phyloP scores from a whole-genome alignment of 2,329 filamentous ascomycete species.

The Penicillium capsulatum region DNA sequence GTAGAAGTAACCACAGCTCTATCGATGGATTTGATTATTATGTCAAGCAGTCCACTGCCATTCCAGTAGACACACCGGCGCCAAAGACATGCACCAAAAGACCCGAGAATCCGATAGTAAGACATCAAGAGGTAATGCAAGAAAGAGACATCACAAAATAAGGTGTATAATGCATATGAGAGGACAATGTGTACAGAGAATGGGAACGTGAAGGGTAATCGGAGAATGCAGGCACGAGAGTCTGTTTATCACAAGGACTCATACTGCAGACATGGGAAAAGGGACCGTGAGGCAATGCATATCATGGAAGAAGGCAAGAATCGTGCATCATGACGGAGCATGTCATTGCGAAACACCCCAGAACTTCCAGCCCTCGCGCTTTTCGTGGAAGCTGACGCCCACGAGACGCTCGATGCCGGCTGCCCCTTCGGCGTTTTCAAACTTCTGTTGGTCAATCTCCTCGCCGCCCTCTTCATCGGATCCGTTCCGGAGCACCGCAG shows the following conservation, averaged over 20 bases:
- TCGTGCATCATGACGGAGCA: too few species aligned
- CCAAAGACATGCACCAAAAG: conserved; percentile 13
- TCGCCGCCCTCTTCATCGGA: conserved; percentile 77
- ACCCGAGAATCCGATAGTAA: conserved; percentile 5
- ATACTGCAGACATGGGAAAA: too few species aligned
- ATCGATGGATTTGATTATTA: conserved; percentile 7
- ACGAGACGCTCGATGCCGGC: conserved; percentile 85
- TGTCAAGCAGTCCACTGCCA: conserved; percentile 5
- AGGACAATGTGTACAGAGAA: conserved; percentile 23
- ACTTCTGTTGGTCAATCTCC: conserved; percentile 87
- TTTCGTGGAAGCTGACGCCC: conserved; percentile 67
- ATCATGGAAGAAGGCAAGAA: too few species aligned
- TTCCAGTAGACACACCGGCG: conserved; percentile 9
- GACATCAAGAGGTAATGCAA: not conserved
- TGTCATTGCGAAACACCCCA: conserved; percentile 50
- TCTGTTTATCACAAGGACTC: too few species aligned
- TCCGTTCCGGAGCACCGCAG: conserved; percentile 82
- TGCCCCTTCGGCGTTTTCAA: conserved; percentile 76
- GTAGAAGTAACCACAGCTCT: not conserved
- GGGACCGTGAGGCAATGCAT: too few species aligned
- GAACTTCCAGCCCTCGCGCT: conserved; percentile 79
- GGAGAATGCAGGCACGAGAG: too few species aligned
- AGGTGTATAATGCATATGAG: conserved; percentile 18
- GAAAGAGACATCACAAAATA: conserved; percentile 5
- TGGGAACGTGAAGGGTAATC: too few species aligned